Base-by-base conservation (phyloP, 2,329 filamentous ascomycete genomes). In the Nemania sp. region DNA sequence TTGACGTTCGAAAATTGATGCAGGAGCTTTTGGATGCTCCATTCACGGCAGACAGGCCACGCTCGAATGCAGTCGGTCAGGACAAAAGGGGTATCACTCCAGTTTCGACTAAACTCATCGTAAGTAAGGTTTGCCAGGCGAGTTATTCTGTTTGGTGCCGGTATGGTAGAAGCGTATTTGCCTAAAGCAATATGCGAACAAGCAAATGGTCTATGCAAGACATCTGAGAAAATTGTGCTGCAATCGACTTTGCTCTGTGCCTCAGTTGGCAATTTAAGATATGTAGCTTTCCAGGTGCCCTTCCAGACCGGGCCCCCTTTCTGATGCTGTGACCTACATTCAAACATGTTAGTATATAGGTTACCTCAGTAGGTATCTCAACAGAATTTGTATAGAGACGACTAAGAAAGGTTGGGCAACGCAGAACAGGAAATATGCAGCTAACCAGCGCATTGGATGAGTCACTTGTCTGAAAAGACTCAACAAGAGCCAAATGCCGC, bases 131-230 rank as follows among this genome's bases (percentile, higher is more conserved):
- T 79, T 5, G 79, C 68, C 7, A 96, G 75, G 11, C 89, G 83
- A 2, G 79, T 68, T 47, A 97, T 96, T 61, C 84, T 76, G 68
- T 97, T 97, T 31, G 75, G 71, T 28, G 73, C 64, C 2, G 92
- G 91, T 31, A 97, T 96, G 45, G 81, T 82, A 20, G 77, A 77
- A 7, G 84, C 80, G 69, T 87, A 96, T 2, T 82, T 81, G 6
- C 75, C 70, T 34, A 96, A 74, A 2, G 81, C 73, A 23, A 91
- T 85, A 67, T 96, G 84, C 40, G 90, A 88, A 75, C 93, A 97
- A 62, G 90, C 87, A 70, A 95, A 97, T 0, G 93, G 93, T 8
- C 92, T 84, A 71, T 97, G 90, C 20, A 97, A 79, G 6, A 89
- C 86, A 72, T 99, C 93, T 12, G 93, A 97, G 71, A 90, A 97